A percentile compares a stretch with the other conserved stretches of the same genome.
phyloP scores from a whole-genome alignment of 805 yeast genomes.

The Candida nonsorbophila region DNA sequence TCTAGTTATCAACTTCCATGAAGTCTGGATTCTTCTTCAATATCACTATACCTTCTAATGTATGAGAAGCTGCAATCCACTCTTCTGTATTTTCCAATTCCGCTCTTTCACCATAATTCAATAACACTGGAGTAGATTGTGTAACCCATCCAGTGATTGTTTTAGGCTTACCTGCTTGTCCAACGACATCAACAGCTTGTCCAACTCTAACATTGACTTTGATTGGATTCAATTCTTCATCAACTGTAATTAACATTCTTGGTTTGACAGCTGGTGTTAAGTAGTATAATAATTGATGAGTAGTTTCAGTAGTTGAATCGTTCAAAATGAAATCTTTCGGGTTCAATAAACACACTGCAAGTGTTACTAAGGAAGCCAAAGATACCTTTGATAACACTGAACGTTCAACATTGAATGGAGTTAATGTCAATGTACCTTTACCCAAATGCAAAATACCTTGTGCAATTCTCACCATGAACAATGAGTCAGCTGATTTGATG shows the following conservation, averaged over 20 bases:
- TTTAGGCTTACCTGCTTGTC: slow-evolving; percentile 98
- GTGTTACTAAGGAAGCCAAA: slow-evolving; percentile 82
- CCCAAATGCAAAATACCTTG: slow-evolving; percentile 95
- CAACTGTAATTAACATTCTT: slow-evolving; percentile 87
- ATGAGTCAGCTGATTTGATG: slow-evolving; percentile 80
- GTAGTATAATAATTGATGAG: slow-evolving; percentile 79
- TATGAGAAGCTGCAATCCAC: slow-evolving; percentile 72
- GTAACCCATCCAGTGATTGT: slow-evolving; percentile 99
- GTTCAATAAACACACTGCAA: slow-evolving; percentile 76
- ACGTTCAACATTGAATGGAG: slow-evolving; percentile 86
- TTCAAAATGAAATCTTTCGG: slow-evolving; percentile 78
- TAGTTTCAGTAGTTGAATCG: slow-evolving; percentile 43
- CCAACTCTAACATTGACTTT: slow-evolving; percentile 98
- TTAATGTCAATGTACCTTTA: slow-evolving; percentile 88
- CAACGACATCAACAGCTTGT: slow-evolving; percentile 97
- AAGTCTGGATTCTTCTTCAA: slow-evolving; percentile 86
- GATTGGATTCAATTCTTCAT: slow-evolving; percentile 83
- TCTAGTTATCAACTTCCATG: slow-evolving; percentile 50
- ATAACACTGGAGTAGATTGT: slow-evolving; percentile 92
- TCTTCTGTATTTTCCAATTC: slow-evolving; percentile 89
- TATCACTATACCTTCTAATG: slow-evolving; percentile 91
- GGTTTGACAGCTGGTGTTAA: slow-evolving; percentile 88
- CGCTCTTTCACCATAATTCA: slow-evolving; percentile 93
- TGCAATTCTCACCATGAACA: slow-evolving; percentile 89
- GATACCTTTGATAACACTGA: slow-evolving; percentile 83